A percentile compares a stretch with the other conserved stretches of the same genome.
Evolutionary conservation across 176 grass and related monocot species (phyloP).

Genomic region (Canna indica): DNA sequence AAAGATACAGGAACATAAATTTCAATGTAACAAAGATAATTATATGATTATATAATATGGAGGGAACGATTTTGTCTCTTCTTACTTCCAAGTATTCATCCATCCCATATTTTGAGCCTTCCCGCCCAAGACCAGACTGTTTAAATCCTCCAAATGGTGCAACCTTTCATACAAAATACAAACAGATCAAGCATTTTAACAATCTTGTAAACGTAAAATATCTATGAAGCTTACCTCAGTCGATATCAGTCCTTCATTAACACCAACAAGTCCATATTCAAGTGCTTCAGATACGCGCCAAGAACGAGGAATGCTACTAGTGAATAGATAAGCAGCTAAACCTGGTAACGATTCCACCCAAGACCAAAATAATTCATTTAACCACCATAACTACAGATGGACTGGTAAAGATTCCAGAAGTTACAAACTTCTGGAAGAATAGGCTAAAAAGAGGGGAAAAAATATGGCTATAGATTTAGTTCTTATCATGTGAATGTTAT

Average conservation of each 20-base stretch:
- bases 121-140: slow-evolving; percentile 83
- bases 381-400: no score
- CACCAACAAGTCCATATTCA: slow-evolving; percentile 83
- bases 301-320: slow-evolving; percentile 70
- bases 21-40: neutral
- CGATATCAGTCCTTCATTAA: slow-evolving; percentile 91
- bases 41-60: neutral
- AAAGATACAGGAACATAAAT: slow-evolving; percentile 11
- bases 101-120: slow-evolving; percentile 88
- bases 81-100: slow-evolving; percentile 86
- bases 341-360: slow-evolving; percentile 29
- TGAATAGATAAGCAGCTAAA: slow-evolving; percentile 91
- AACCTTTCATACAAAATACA: slow-evolving; percentile 34
- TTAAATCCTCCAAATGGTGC: slow-evolving; percentile 90
- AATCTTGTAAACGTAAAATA: neutral
- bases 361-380: neutral
- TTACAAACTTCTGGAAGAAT: no score
- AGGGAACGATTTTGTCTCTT: neutral
- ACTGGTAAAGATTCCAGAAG: no score
- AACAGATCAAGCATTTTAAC: slow-evolving; percentile 1
- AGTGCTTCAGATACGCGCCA: slow-evolving; percentile 94
- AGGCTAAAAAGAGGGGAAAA: no score
- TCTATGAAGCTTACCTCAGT: slow-evolving; percentile 47
- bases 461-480: no score
- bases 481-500: no score